These are phyloP conservation scores for Umbelopsis ramanniana DNA, from an alignment of 192 early-diverging fungal genomes.

Conservation along the genomic window DNA sequence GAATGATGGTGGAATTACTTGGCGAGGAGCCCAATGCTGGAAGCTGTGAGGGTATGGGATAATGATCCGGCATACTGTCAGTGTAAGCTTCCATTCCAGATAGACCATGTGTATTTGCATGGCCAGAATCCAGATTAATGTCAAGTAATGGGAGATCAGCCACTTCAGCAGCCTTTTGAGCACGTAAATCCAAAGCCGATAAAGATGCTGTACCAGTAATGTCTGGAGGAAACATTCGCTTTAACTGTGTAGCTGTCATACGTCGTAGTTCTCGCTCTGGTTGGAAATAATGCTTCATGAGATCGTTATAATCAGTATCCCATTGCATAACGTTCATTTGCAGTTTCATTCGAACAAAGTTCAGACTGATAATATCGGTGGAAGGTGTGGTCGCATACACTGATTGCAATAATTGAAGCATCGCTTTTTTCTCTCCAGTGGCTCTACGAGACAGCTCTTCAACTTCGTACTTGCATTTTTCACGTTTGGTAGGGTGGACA, in stretches of 20 bases:
- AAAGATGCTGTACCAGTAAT: not conserved
- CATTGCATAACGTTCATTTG: conserved; percentile 81
- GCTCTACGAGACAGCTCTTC: conserved; percentile 72
- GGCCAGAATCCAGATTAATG: conserved; percentile 37
- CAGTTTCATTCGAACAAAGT: conserved; percentile 74
- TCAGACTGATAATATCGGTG: conserved; percentile 82
- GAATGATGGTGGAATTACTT: conserved; percentile 21
- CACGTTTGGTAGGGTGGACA: conserved; percentile 71
- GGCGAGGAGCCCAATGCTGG: conserved; percentile 53
- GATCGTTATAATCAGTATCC: conserved; percentile 83
- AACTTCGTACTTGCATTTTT: conserved; percentile 73
- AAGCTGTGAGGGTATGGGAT: conserved; percentile 38
- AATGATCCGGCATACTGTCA: conserved; percentile 20
- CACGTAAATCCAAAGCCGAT: conserved; percentile 29
- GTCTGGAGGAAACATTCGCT: conserved; percentile 62
- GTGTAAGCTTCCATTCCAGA: conserved; percentile 24
- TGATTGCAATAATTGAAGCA: conserved; percentile 86
- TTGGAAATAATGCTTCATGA: conserved; percentile 81
- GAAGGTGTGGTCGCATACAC: conserved; percentile 75
- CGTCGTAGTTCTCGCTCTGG: conserved; percentile 78
- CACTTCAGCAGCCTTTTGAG: conserved; percentile 43
- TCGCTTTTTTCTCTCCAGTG: conserved; percentile 76
- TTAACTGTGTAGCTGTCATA: conserved; percentile 64
- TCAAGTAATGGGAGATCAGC: conserved; percentile 53
- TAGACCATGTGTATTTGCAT: conserved; percentile 15